Evolutionary conservation across 2,329 filamentous ascomycete species (phyloP), one percentile per base, ranked within the genome.

Genomic region (Cytospora chrysosperma): DNA sequence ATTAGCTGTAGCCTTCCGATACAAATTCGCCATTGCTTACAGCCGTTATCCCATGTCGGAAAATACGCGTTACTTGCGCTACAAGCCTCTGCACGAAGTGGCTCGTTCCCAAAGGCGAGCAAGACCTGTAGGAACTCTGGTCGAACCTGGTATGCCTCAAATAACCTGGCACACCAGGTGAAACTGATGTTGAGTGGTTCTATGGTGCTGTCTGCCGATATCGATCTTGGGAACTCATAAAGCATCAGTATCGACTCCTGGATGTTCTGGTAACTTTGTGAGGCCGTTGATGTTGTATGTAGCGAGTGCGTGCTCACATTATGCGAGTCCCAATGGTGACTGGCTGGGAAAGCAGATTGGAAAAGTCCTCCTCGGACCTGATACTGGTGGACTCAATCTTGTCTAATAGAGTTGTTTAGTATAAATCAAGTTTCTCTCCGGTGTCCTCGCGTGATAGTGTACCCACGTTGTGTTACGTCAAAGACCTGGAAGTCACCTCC

Each of bases 81-180:
- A 9, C 66, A 62, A 34, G 66, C 64, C 34, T 67, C 66, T 8
- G 64, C 54, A 7, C 60, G 49, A 32, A 65, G 58, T 9, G 64
- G 64, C 34, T 62, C 64, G 30, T 63, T 50, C 15, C 66, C 66
- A 17, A 67, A 67, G 40, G 61, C 59, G 1, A 66, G 37, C 15
- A 67, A 26, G 8, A 66, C 51, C 1, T 60, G 54, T 10, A 56
- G 50, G 37, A 66, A 67, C 28, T 64, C 58, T 7, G 47, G 5
- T 17, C 59, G 21, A 15, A 67, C 40, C 9, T 40, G 32, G 34
- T 66, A 61, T n/a, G 47, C 17, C 5, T 55, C 13, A 21, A 66
- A 56, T 15, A 67, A 47, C 15, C 34, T 66, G 7, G 55, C 28
- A 10, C 40, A 12, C 56, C 58, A 56, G 19, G 5, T 17, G 15